Evolutionary conservation across 2,329 filamentous ascomycete genomes (phyloP).

Genomic region (Parascedosporium putredinis): DNA sequence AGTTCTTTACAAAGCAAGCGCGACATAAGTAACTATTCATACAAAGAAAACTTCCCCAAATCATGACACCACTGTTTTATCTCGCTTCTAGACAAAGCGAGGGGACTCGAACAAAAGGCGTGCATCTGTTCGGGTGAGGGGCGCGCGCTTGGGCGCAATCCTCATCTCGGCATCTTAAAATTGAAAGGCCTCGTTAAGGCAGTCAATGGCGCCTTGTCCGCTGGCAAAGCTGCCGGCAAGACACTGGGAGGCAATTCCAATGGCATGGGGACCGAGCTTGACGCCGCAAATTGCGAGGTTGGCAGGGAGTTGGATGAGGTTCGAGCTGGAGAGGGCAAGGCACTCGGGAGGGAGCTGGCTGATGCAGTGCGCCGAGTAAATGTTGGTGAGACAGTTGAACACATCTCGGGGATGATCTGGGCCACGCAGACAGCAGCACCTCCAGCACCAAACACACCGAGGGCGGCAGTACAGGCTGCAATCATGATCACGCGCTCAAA

Average conservation of each 20-base stretch:
- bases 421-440: not conserved
- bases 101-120: too few species aligned
- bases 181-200: not conserved
- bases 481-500: not conserved
- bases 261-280: not conserved
- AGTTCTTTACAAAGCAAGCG: too few species aligned
- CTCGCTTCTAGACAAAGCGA: too few species aligned
- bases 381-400: not conserved
- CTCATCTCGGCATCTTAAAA: too few species aligned
- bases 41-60: too few species aligned
- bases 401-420: not conserved
- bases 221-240: not conserved
- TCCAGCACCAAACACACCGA: not conserved
- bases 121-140: too few species aligned
- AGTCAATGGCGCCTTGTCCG: not conserved
- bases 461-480: not conserved
- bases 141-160: too few species aligned
- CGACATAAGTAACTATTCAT: too few species aligned
- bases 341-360: constrained; percentile 8
- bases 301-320: constrained; percentile 10
- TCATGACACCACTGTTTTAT: too few species aligned
- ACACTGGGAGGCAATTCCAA: not conserved
- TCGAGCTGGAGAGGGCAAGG: not conserved
- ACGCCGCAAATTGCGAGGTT: constrained; percentile 5
- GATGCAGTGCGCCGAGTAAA: constrained; percentile 5